These are phyloP conservation scores for Hyaloscypha variabilis DNA, from an alignment of 495 filamentous ascomycete species.

Conservation along the genomic window DNA sequence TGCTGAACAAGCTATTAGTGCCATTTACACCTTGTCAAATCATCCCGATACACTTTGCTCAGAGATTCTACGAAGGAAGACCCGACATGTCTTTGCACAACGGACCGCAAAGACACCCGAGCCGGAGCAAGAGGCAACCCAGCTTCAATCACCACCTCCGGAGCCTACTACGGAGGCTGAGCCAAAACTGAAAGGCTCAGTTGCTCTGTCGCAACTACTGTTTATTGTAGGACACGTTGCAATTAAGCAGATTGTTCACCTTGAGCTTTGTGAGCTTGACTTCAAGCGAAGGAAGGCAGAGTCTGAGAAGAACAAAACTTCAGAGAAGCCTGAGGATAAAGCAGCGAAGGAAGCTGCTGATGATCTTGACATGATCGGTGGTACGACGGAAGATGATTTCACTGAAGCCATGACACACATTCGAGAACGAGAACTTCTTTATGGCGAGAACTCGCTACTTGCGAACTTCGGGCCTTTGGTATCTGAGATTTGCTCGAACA, in stretches of 20 bases:
- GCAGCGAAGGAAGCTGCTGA: slow-evolving; percentile 65
- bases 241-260: slow-evolving; percentile 98
- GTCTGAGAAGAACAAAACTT: slow-evolving; percentile 73
- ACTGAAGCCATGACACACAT: slow-evolving; percentile 95
- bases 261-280: slow-evolving; percentile 95
- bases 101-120: slow-evolving; percentile 33
- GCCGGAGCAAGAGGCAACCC: slow-evolving; percentile 30
- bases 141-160: slow-evolving; percentile 21
- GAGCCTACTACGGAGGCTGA: slow-evolving; percentile 26
- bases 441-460: slow-evolving; percentile 81
- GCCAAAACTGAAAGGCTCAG: slow-evolving; percentile 61
- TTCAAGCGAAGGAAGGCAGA: slow-evolving; percentile 97
- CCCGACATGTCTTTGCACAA: slow-evolving; percentile 71
- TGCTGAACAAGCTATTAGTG: slow-evolving; percentile 95
- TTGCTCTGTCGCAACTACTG: slow-evolving; percentile 84
- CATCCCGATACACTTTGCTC: slow-evolving; percentile 94
- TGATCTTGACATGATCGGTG: slow-evolving; percentile 94
- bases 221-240: slow-evolving; percentile 97
- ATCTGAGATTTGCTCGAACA: slow-evolving; percentile 91
- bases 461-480: slow-evolving; percentile 89
- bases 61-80: slow-evolving; percentile 86
- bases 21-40: slow-evolving; percentile 93
- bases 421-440: slow-evolving; percentile 90
- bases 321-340: slow-evolving; percentile 50
- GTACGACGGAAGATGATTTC: slow-evolving; percentile 98